A percentile compares a stretch with the other conserved stretches of the same genome.
These are phyloP conservation scores for Vitis hybrid DNA, from an alignment of 177 flowering plant species.

Conservation along the genomic window DNA sequence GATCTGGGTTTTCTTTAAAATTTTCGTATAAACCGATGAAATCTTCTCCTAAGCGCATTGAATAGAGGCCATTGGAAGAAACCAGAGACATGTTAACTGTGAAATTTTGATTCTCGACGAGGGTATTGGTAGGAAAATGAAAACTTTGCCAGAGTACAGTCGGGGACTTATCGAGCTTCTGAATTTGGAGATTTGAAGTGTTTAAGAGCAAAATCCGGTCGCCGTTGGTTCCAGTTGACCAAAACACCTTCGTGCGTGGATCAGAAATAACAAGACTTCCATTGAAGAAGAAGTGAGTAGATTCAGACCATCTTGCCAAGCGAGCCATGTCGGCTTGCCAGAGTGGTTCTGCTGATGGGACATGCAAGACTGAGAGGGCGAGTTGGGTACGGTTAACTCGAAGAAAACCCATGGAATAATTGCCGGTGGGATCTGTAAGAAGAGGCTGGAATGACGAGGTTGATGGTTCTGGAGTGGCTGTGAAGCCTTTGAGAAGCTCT, in stretches of 20 bases:
- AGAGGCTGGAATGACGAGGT: constrained; percentile 55
- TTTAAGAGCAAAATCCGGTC: constrained; percentile 49
- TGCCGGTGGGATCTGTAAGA: constrained; percentile 53
- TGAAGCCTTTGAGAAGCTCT: constrained; percentile 60
- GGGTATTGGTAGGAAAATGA: constrained; percentile 71
- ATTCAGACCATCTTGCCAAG: constrained; percentile 50
- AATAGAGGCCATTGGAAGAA: constrained; percentile 61
- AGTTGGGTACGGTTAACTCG: constrained; percentile 55
- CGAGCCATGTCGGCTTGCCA: constrained; percentile 53
- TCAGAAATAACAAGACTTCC: constrained; percentile 75
- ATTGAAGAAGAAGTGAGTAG: constrained; percentile 59
- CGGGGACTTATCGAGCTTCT: constrained; percentile 6
- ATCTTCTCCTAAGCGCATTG: constrained; percentile 56
- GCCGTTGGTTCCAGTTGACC: constrained; percentile 71
- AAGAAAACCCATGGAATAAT: constrained; percentile 76
- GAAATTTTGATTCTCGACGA: constrained; percentile 80
- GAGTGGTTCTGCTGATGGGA: constrained; percentile 55
- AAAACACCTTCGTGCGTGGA: constrained; percentile 34
- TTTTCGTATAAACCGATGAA: constrained; percentile 63
- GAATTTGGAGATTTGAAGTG: constrained; percentile 61
- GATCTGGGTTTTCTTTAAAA: constrained; percentile 31
- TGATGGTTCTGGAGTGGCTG: constrained; percentile 59
- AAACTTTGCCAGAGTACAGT: constrained; percentile 83
- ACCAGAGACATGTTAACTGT: constrained; percentile 53
- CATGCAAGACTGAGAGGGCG: constrained; percentile 69